Percentiles rank a stretch among this genome's conserved stretches.
Evolutionary conservation across 2,329 filamentous ascomycete species (phyloP).

Genomic region (Botrytis elliptica): DNA sequence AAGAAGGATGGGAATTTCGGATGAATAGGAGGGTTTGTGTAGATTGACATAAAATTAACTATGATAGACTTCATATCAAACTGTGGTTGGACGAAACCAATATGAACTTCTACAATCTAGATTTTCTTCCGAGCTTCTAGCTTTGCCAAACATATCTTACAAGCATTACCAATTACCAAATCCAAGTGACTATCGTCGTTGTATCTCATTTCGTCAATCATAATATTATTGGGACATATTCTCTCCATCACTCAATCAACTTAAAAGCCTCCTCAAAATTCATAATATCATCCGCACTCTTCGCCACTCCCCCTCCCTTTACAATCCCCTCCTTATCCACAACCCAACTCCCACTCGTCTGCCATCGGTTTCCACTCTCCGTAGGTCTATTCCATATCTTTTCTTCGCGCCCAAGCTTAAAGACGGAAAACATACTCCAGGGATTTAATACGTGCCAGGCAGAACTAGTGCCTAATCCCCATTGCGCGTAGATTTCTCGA

Average conservation of each 20-base stretch:
- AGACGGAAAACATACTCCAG: constrained; percentile 54
- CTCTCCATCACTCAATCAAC: constrained; percentile 34
- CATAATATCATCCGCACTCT: constrained; percentile 52
- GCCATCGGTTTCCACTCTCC: constrained; percentile 67
- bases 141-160: background rate
- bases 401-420: constrained; percentile 58
- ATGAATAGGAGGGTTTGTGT: background rate
- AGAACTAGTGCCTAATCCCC: constrained; percentile 59
- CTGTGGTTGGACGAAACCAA: background rate
- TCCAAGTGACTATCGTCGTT: background rate
- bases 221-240: background rate
- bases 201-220: background rate
- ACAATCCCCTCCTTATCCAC: constrained; percentile 54
- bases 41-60: background rate
- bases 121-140: background rate
- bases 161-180: background rate
- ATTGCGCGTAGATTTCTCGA: constrained; percentile 60
- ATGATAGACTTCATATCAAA: background rate
- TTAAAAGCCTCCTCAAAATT: constrained; percentile 49
- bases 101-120: background rate
- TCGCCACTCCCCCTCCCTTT: constrained; percentile 50
- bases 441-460: constrained; percentile 64
- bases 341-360: constrained; percentile 65
- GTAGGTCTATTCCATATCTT: constrained; percentile 65
- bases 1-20: no score